Evolutionary conservation across 352 stramenopile species (phyloP).

Genomic region (Ophiocytium majus): DNA sequence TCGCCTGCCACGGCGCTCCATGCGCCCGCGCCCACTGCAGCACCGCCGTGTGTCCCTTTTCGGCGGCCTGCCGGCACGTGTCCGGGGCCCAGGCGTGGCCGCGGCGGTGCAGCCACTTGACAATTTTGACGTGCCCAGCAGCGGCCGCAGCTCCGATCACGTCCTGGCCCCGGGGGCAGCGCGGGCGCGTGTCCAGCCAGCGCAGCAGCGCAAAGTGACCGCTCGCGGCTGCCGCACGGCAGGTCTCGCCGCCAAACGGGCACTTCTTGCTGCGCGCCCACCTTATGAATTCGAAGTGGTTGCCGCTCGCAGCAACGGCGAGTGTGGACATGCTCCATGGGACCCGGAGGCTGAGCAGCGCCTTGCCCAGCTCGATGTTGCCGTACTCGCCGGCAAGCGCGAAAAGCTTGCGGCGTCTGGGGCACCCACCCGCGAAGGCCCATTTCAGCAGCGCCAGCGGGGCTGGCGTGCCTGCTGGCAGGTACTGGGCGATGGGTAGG

Average conservation of each 20-base stretch:
- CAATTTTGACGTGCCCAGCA: not conserved
- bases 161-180: not conserved
- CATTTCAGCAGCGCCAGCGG: not conserved
- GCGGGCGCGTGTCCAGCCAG: not conserved
- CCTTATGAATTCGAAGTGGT: no score
- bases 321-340: no score
- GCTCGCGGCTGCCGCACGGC: no score
- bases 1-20: conserved; percentile 13
- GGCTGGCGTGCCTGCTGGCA: no score
- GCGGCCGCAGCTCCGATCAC: not conserved
- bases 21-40: conserved; percentile 10
- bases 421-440: not conserved
- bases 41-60: not conserved
- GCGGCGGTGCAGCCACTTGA: not conserved
- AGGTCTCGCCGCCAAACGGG: not conserved
- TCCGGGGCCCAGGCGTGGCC: not conserved
- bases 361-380: no score
- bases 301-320: no score
- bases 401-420: no score
- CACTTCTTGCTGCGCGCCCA: no score
- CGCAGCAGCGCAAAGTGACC: not conserved
- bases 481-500: no score
- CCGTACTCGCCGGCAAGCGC: no score
- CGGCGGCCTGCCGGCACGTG: no score
- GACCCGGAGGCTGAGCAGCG: no score